These are phyloP conservation scores for Angomonas ambiguus DNA, from an alignment of 208 protist species.

Conservation along the genomic window DNA sequence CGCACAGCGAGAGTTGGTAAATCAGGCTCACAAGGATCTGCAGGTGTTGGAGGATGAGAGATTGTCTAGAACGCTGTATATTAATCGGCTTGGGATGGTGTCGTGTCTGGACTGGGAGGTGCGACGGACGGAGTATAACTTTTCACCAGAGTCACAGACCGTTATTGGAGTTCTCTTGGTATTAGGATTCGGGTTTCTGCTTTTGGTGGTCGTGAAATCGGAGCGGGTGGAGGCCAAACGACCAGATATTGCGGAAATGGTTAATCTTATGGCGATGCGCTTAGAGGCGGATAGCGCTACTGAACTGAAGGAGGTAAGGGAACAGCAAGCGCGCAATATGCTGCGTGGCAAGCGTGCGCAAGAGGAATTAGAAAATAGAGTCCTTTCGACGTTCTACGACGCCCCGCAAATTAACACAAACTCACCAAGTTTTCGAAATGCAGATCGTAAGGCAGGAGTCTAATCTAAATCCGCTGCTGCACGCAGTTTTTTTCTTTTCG, in stretches of 20 bases:
- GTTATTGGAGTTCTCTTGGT: conserved; percentile 37
- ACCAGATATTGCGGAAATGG: conserved; percentile 76
- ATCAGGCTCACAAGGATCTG: conserved; percentile 81
- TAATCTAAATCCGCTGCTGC: not conserved
- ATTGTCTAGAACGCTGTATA: conserved; percentile 82
- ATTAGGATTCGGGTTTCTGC: conserved; percentile 30
- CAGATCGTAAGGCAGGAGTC: conserved; percentile 20
- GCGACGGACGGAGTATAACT: conserved; percentile 85
- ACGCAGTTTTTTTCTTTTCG: not conserved
- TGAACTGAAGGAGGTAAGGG: conserved; percentile 47
- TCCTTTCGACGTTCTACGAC: conserved; percentile 77
- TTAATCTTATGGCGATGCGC: conserved; percentile 78
- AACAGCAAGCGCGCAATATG: conserved; percentile 49
- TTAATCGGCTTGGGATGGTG: conserved; percentile 85
- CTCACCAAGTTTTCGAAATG: conserved; percentile 44
- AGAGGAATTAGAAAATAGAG: conserved; percentile 59
- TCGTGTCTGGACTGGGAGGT: conserved; percentile 89
- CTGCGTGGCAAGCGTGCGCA: conserved; percentile 47
- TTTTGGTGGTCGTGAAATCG: conserved; percentile 37
- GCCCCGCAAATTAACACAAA: conserved; percentile 30
- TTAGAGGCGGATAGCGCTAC: conserved; percentile 71
- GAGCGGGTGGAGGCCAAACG: conserved; percentile 59
- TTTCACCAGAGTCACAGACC: conserved; percentile 56
- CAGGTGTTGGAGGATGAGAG: conserved; percentile 79
- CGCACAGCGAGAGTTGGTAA: conserved; percentile 79